Evolutionary conservation across 495 filamentous ascomycete genomes (phyloP).

Genomic region (Thermothielavioides terrestris): DNA sequence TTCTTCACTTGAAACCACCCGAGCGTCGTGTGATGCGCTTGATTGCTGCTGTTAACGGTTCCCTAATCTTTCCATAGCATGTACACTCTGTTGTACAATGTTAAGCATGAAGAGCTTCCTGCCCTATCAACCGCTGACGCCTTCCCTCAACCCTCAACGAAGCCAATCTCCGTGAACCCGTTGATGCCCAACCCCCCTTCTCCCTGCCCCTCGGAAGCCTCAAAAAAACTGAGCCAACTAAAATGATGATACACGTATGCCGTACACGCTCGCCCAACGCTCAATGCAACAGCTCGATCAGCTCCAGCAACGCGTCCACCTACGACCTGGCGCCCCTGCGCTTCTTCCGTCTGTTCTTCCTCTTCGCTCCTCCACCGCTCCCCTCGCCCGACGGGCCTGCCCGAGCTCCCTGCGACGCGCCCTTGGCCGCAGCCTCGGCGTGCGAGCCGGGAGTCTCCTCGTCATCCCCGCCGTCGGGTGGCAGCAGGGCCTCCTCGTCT

Average conservation of each 20-base stretch:
- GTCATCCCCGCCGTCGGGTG: constrained; percentile 8
- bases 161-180: too few species aligned
- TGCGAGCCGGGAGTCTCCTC: not conserved
- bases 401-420: not conserved
- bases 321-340: constrained; percentile 35
- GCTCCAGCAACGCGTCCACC: constrained; percentile 19
- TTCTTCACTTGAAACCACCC: too few species aligned
- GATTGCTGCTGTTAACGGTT: too few species aligned
- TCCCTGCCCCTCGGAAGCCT: too few species aligned
- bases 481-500: constrained; percentile 11
- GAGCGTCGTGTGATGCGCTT: too few species aligned
- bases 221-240: not conserved
- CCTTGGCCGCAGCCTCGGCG: not conserved
- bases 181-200: not conserved
- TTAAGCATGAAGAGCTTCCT: too few species aligned
- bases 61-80: too few species aligned
- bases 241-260: constrained; percentile 5
- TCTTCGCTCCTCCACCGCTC: constrained; percentile 18
- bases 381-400: constrained; percentile 8
- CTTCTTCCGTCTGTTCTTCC: constrained; percentile 36
- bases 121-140: not conserved
- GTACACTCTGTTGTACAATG: not conserved
- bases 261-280: not conserved
- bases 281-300: not conserved
- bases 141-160: too few species aligned